These are phyloP conservation scores for Debaryomyces sp. DNA, from an alignment of 1,139 yeast genomes.

Conservation along the genomic window DNA sequence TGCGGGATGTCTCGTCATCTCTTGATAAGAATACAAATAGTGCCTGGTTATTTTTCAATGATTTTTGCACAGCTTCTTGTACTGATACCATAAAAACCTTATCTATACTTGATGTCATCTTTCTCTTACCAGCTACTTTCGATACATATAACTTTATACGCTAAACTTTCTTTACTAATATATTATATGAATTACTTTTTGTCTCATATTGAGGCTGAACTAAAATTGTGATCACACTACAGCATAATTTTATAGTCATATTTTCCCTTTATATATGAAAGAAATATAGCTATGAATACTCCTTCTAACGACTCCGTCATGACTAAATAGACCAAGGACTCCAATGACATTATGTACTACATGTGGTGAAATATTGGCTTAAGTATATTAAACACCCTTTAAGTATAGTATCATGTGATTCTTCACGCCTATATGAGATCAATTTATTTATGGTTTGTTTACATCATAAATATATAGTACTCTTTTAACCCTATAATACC, in stretches of 20 bases:
- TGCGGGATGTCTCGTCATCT: slow-evolving; percentile 20
- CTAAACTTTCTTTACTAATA: background rate
- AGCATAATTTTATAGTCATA: background rate
- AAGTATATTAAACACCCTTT: background rate
- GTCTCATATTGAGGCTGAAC: background rate
- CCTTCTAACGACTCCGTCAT: background rate
- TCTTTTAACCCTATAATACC: background rate
- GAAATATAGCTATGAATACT: background rate
- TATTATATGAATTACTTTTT: background rate
- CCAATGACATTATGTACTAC: background rate
- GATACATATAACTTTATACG: background rate
- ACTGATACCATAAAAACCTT: slow-evolving; percentile 24
- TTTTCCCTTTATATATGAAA: background rate
- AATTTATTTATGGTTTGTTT: slow-evolving; percentile 1
- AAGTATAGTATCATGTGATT: background rate
- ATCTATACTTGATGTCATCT: slow-evolving; percentile 1
- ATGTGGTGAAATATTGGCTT: background rate
- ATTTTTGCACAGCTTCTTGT: slow-evolving; percentile 42
- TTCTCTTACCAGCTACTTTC: background rate
- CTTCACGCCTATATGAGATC: background rate
- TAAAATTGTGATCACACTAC: slow-evolving; percentile 1
- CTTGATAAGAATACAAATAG: slow-evolving; percentile 43
- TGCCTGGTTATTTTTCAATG: slow-evolving; percentile 37
- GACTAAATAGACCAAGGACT: background rate
- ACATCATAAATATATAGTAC: background rate